Evolutionary conservation across 805 yeast genomes (phyloP).

Genomic region (Pichia paraexigua): DNA sequence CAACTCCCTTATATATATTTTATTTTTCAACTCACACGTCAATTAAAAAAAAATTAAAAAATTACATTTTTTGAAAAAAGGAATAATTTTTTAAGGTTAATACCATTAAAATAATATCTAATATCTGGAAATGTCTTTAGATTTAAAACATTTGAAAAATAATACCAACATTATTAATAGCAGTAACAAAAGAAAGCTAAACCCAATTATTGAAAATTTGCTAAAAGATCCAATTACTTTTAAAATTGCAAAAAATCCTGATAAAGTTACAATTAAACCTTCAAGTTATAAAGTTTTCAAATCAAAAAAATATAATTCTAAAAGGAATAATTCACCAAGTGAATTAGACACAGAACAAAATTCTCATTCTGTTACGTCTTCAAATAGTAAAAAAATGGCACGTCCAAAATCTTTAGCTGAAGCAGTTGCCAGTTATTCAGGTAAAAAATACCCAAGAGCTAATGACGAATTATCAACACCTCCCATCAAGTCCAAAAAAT

Average conservation of each 20-base stretch:
- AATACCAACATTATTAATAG: neutral
- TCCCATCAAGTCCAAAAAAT: slow-evolving; percentile 33
- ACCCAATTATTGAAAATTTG: slow-evolving; percentile 22
- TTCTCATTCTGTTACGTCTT: neutral
- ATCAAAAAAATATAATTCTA: slow-evolving; percentile 16
- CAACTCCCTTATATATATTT: neutral
- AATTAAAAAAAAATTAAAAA: neutral
- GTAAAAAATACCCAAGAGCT: slow-evolving; percentile 33
- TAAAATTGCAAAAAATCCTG: slow-evolving; percentile 51
- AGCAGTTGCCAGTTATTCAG: slow-evolving; percentile 51
- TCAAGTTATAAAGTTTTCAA: slow-evolving; percentile 38
- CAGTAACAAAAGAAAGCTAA: slow-evolving; percentile 1
- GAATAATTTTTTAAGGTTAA: neutral
- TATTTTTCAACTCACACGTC: neutral
- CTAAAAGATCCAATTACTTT: slow-evolving; percentile 56
- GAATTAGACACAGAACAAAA: neutral
- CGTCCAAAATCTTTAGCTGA: slow-evolving; percentile 46
- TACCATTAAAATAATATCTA: neutral
- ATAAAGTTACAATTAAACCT: slow-evolving; percentile 38
- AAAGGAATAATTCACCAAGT: neutral
- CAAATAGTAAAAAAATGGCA: slow-evolving; percentile 13
- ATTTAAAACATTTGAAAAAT: neutral
- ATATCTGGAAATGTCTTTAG: neutral
- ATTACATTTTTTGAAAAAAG: neutral
- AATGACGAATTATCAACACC: neutral